phyloP scores from a whole-genome alignment of 2,329 filamentous ascomycete species.

The Cyphellophora attinorum region DNA sequence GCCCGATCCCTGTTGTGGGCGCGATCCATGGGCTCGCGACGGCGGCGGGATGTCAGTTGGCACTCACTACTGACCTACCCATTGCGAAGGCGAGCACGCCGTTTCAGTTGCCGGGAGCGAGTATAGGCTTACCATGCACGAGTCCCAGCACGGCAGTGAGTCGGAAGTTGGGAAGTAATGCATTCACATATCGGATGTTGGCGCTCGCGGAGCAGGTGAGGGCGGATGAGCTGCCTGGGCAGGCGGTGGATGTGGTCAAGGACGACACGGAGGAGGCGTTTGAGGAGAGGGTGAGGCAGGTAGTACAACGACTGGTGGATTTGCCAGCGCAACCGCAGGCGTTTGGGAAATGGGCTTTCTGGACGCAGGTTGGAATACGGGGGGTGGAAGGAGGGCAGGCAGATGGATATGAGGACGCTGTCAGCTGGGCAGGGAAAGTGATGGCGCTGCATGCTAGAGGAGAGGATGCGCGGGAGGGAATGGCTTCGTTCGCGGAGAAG shows the following conservation, averaged over 20 bases:
- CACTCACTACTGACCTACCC: constrained; percentile 16
- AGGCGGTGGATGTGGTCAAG: constrained; percentile 13
- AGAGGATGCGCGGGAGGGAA: constrained; percentile 16
- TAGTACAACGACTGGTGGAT: constrained; percentile 12
- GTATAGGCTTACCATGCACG: constrained; percentile 17
- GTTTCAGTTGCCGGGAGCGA: constrained; percentile 16
- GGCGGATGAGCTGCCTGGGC: constrained; percentile 14
- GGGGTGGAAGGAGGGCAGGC: constrained; percentile 7
- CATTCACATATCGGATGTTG: constrained; percentile 18
- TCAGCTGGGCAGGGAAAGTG: constrained; percentile 15
- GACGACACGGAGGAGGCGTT: constrained; percentile 10
- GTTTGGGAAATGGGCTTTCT: constrained; percentile 18
- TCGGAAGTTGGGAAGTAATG: constrained; percentile 13
- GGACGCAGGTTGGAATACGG: constrained; percentile 14
- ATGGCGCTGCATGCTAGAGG: constrained; percentile 17
- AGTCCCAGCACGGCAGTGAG: constrained; percentile 16
- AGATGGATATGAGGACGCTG: constrained; percentile 19
- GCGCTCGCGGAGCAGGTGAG: constrained; percentile 15
- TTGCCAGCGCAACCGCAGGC: constrained; percentile 15
- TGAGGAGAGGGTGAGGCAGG: constrained; percentile 12
- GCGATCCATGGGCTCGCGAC: constrained; percentile 18
- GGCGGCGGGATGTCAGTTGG: constrained; percentile 17
- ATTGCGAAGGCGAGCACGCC: constrained; percentile 13
- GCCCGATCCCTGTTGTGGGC: constrained; percentile 16
- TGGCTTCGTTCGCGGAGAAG: constrained; percentile 16